Base-by-base conservation (phyloP, 208 protist genomes). In the Hexamita inflata region DNA sequence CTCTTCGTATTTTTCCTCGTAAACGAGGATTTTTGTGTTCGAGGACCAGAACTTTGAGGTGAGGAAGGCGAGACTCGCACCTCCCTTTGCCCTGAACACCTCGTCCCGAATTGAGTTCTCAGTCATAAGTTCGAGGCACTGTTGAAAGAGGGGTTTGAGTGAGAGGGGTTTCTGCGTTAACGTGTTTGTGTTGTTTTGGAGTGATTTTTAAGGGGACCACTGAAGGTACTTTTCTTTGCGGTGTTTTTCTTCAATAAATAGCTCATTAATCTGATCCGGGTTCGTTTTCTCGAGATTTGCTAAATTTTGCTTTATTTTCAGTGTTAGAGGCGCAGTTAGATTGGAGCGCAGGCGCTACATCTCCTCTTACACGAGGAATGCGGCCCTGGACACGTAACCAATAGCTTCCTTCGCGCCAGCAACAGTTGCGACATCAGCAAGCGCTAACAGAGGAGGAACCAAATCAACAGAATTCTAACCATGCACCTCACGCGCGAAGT, bases 381-480 rank as follows among this genome's bases (percentile, higher is more conserved):
- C 15, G 15, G 64, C 64, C 2, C 64, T 7, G 11, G 38, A 57
- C 4, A 38, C 64, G n/a, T 70, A 70, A 28, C 64, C 64, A 28
- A 34, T 34, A 2, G 64, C 64, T 15, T 70, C 64, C n/a, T 70
- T n/a, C 9, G 64, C 64, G 24, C 64, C 64, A 30, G 64, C 64
- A n/a, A 70, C 19, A 7, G 30, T 42, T 38, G 64, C 64, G 30
- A 70, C 64, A 49, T 70, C 64, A 57, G 64, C 64, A 70, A 70
- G 64, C 19, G 64, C 64, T n/a, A 70, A n/a, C 9, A 70, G 35
- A 24, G 64, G 64, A 32, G 64, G 64, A 24, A 70, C 38, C n/a
- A 70, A 49, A 30, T 70, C 64, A 32, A 70, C 38, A 57, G 32
- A 45, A 24, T 45, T 45, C 26, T 70, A 29, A 15, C 64, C 64